Percentiles rank a stretch among this genome's conserved stretches.
Evolutionary conservation across 805 yeast species (phyloP).

Genomic region (Wickerhamomyces hampshirensis): DNA sequence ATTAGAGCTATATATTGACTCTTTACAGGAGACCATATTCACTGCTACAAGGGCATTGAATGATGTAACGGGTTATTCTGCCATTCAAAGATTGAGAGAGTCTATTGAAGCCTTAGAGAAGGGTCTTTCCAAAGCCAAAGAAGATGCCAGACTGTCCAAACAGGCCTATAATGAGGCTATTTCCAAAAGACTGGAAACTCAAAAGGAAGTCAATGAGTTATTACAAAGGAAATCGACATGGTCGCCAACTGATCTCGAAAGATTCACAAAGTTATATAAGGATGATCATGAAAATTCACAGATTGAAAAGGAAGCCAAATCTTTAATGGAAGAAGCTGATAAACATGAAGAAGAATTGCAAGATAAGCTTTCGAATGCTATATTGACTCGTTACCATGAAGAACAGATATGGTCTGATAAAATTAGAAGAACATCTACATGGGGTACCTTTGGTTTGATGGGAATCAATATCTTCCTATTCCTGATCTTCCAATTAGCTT

Average conservation of each 20-base stretch:
- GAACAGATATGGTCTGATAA: conserved; percentile 98
- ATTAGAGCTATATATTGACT: conserved; percentile 45
- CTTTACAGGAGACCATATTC: conserved; percentile 51
- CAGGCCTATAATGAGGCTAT: conserved; percentile 54
- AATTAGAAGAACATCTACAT: conserved; percentile 87
- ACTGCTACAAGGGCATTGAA: conserved; percentile 69
- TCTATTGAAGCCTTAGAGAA: conserved; percentile 54
- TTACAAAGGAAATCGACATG: conserved; percentile 81
- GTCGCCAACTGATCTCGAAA: conserved; percentile 73
- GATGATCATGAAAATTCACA: conserved; percentile 74
- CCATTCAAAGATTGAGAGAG: conserved; percentile 66
- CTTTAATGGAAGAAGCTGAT: conserved; percentile 50
- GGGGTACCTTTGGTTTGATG: conserved; percentile 94
- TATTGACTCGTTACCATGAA: conserved; percentile 86
- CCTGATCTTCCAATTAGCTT: conserved; percentile 72
- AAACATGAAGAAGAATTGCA: conserved; percentile 62
- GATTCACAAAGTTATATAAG: conserved; percentile 76
- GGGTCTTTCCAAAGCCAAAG: conserved; percentile 44
- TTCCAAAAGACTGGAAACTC: conserved; percentile 60
- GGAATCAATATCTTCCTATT: conserved; percentile 78
- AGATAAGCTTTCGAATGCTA: conserved; percentile 64
- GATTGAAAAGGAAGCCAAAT: conserved; percentile 48
- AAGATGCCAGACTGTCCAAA: conserved; percentile 45
- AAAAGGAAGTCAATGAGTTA: conserved; percentile 81
- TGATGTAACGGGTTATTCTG: conserved; percentile 87